Evolutionary conservation across 495 filamentous ascomycete genomes (phyloP).

Genomic region (Cercophora newfieldiana): DNA sequence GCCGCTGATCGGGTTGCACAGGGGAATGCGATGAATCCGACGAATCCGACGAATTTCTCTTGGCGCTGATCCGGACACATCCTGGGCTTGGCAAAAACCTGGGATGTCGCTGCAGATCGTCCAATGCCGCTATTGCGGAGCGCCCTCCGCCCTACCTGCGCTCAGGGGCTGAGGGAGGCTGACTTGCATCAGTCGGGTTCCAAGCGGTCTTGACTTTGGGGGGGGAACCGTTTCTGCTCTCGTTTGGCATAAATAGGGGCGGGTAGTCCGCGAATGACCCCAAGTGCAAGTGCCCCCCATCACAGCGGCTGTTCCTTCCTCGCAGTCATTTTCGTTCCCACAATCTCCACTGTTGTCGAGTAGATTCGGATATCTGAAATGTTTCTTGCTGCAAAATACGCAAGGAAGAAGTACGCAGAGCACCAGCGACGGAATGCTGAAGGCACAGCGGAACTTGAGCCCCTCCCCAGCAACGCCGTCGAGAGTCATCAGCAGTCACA

Average conservation of each 20-base stretch:
- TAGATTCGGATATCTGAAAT: slow-evolving; percentile 12
- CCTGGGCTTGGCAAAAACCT: neutral
- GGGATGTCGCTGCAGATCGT: neutral
- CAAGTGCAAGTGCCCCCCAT: too few species aligned
- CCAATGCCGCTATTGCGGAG: neutral
- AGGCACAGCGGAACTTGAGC: neutral
- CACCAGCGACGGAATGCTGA: slow-evolving; percentile 1
- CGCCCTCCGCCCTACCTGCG: neutral
- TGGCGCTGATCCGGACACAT: neutral
- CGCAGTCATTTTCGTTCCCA: neutral
- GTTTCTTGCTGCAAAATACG: slow-evolving; percentile 26
- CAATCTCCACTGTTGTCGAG: neutral
- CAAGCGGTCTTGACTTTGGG: neutral
- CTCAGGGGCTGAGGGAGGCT: neutral
- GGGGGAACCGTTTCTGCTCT: neutral
- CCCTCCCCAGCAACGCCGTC: neutral
- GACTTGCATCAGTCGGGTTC: neutral
- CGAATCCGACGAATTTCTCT: slow-evolving; percentile 11
- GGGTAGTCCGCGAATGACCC: too few species aligned
- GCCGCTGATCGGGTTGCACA: neutral
- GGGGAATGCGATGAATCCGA: slow-evolving; percentile 10
- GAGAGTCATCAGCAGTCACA: neutral
- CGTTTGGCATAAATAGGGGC: neutral
- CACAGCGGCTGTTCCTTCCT: neutral
- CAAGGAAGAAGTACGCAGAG: slow-evolving; percentile 20